Base-by-base conservation (phyloP, 1,284 basidiomycete species). In the Vanrija sp. region DNA sequence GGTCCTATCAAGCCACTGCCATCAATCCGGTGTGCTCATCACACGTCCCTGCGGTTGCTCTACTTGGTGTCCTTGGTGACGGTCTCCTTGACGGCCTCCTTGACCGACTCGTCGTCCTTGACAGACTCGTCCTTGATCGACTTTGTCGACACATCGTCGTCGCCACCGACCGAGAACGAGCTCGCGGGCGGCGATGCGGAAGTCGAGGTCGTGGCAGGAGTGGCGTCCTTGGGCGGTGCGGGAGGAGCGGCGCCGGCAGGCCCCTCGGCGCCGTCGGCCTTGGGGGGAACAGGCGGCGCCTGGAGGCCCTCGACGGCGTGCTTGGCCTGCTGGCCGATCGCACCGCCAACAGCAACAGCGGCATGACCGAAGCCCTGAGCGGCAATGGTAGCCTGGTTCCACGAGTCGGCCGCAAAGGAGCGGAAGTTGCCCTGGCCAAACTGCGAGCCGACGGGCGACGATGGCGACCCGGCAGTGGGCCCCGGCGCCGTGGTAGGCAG, bases 331-430 rank as follows among this genome's bases (percentile, higher is more conserved):
- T 64, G 54, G 42, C 68, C 68, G n/a, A 70, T 46, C 18, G 66
- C 63, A 5, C 57, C 59, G 20, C 65, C 70, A 6, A 74, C 67
- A 5, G 63, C 64, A 12, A 50, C 61, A 9, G 70, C 66, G 3
- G 69, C 72, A 9, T 53, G 47, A 12, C 67, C 70, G 4, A 69
- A 57, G 9, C 70, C 73, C 43, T 64, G 62, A 10, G 69, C 72
- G 15, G 67, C 71, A 20, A 75, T 63, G 0, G 64, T 63, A 3
- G 67, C 66, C 57, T 76, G 69, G 23, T 65, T 59, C 72, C 72
- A 76, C 37, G 63, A 61, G 41, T 71, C 64, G 23, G 66, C 67
- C 14, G 62, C 48, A 35, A 69, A 65, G 6, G 47, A 42, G 47
- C 45, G 49, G 41, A 59, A 55, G 42, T 59, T 36, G 20, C 44